Base-by-base conservation (phyloP, 208 protist species). In the Leishmania braziliensis region DNA sequence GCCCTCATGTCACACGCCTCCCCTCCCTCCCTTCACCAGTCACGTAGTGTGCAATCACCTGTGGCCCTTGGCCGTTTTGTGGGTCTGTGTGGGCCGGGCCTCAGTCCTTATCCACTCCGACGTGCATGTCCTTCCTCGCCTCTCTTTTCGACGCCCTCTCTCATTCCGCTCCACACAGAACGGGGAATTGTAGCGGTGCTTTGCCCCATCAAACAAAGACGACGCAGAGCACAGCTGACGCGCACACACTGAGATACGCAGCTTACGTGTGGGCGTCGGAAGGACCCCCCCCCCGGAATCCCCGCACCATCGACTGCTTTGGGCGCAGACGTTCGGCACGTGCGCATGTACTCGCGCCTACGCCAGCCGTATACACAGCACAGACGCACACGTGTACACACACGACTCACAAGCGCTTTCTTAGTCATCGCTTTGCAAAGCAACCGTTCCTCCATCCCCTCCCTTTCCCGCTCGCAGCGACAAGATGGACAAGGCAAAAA, bases 401-500 rank as follows among this genome's bases (percentile, higher is more conserved):
- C 43, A 62, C 46, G 46, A 39, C 53, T 75, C 50, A 18, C 48
- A n/a, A 62, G 16, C 14, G 72, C 50, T 23, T 36, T 39, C 6
- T 70, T 29, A 2, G 23, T 14, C 4, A 20, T 12, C 0, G 16
- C n/a, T 48, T 8, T 14, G 6, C 3, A 16, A 70, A 12, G n/a
- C 4, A 46, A 43, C 39, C 53, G 54, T 5, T 54, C 26, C 51
- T 46, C 26, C 66, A 6, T 1, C 71, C 23, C 5, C 20, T 81
- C 51, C n/a, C 8, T 33, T 53, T 58, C 43, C 43, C 39, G 39
- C 39, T 48, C 56, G 3, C 46, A 51, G 5, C 46, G 23, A 16
- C 60, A 43, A 36, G 75, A 91, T 97, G 95, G 86, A 96, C 88
- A 95, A 92, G 75, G 73, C 78, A 16, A 95, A 95, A 79, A 93